phyloP scores from a whole-genome alignment of 768 basidiomycete genomes.

The Trametes meyenii region DNA sequence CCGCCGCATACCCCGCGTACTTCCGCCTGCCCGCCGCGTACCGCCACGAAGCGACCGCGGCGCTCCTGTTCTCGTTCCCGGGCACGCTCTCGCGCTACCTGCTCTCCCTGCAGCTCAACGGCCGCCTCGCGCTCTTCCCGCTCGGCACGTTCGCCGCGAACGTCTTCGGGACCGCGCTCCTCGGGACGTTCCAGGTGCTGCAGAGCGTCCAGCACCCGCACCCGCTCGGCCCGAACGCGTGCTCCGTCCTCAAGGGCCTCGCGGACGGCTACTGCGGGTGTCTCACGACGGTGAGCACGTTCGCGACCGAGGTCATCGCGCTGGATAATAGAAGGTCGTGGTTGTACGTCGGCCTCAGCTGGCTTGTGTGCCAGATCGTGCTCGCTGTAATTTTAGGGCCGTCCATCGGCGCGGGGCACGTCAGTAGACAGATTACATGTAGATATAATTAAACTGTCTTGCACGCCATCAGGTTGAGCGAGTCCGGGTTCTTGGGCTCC shows the following conservation, averaged over 20 bases:
- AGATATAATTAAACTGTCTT: slow-evolving; percentile 36
- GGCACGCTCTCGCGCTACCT: slow-evolving; percentile 85
- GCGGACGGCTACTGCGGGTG: slow-evolving; percentile 95
- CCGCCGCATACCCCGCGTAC: slow-evolving; percentile 76
- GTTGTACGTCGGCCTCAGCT: slow-evolving; percentile 72
- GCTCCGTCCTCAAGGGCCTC: slow-evolving; percentile 79
- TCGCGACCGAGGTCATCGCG: slow-evolving; percentile 75
- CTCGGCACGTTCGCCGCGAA: slow-evolving; percentile 82
- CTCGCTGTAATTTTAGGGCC: slow-evolving; percentile 75
- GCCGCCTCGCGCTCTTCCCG: slow-evolving; percentile 61
- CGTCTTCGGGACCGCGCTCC: slow-evolving; percentile 76
- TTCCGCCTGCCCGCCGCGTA: slow-evolving; percentile 67
- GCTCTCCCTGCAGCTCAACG: slow-evolving; percentile 74
- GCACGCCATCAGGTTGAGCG: too few species aligned
- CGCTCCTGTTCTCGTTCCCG: slow-evolving; percentile 87
- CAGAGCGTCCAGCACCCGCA: slow-evolving; percentile 49
- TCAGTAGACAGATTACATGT: slow-evolving; percentile 54
- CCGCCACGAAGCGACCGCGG: slow-evolving; percentile 82
- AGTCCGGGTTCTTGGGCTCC: neutral
- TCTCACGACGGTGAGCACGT: slow-evolving; percentile 92
- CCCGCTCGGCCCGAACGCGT: slow-evolving; percentile 54
- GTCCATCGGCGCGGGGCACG: slow-evolving; percentile 53
- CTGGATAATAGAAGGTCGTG: slow-evolving; percentile 60
- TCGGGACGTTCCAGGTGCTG: slow-evolving; percentile 72
- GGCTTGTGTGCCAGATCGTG: slow-evolving; percentile 67